These are phyloP conservation scores for Cymbidium sinense DNA, from an alignment of 106 monocot genomes.

Conservation along the genomic window DNA sequence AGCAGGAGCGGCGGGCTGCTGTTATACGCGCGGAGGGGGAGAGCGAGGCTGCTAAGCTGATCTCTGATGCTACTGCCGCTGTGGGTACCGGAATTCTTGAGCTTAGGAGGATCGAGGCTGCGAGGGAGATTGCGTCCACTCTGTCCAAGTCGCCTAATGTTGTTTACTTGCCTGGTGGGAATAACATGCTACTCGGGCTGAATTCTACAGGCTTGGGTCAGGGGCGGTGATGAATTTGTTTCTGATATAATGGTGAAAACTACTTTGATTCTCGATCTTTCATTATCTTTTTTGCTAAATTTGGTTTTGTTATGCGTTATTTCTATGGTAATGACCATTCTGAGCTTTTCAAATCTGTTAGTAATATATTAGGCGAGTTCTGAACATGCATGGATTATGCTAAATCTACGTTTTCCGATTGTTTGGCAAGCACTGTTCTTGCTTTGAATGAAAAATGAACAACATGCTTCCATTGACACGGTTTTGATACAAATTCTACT, in stretches of 20 bases:
- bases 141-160: slow-evolving; percentile 46
- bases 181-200: slow-evolving; percentile 55
- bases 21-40: slow-evolving; percentile 68
- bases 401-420: not conserved
- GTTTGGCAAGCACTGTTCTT: not conserved
- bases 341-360: not conserved
- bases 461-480: not conserved
- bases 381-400: not conserved
- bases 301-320: not conserved
- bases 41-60: slow-evolving; percentile 51
- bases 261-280: not conserved
- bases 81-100: slow-evolving; percentile 52
- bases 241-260: not conserved
- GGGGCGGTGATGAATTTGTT: slow-evolving; percentile 2
- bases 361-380: not conserved
- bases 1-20: slow-evolving; percentile 65
- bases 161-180: slow-evolving; percentile 48
- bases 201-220: slow-evolving; percentile 19
- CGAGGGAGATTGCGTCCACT: slow-evolving; percentile 59
- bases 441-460: not conserved
- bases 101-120: slow-evolving; percentile 73
- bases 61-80: slow-evolving; percentile 47
- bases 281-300: not conserved
- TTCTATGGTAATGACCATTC: not conserved
- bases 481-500: not conserved